Evolutionary conservation across 2,329 filamentous ascomycete species (phyloP), one percentile per base, ranked within the genome.

Genomic region (Lomentospora prolificans): DNA sequence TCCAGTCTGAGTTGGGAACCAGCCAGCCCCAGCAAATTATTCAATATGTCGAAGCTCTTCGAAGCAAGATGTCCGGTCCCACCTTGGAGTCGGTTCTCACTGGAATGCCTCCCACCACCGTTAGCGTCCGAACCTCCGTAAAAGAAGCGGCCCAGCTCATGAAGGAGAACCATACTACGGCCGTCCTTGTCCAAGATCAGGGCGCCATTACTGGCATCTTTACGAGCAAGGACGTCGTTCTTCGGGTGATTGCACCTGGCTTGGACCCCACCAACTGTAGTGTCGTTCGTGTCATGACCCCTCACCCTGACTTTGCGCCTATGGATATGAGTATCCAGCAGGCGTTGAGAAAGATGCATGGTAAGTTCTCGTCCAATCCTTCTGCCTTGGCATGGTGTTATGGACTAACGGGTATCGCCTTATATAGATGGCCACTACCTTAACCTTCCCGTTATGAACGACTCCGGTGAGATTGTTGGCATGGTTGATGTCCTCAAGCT

Each of bases 291-390:
- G 94, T 99, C 62, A 99, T 99, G 94, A 99, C 94, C 31, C 94
- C 94, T 61, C 94, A 99, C 69, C 94, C 94, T 5, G 94, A 99
- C 71, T 99, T 99, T 80, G 94, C 94, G 57, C 91, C 94, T 28
- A 89, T 95, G 75, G 92, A 97, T 70, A 97, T 99, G 94, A 97
- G 86, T 71, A 97, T 99, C 67, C 94, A 99, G 74, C 90, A 92
- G 63, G 94, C 94, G 65, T 82, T 99, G 55, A 86, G 94, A 64
- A 99, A 99, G 79, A 99, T 99, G 94, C 94, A 99, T 69, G 91
- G 90, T 94, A 74, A 73, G 87, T 74, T 55, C 28, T 12, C 28
- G 12, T 46, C 4, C 4, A 7, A 4, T 52, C 25, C 19, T 14
- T 41, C 22, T 6, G 9, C 8, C 14, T 1, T 9, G 5, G 10